Base-by-base conservation (phyloP, 106 monocot genomes). In the Agapanthus africanus region DNA sequence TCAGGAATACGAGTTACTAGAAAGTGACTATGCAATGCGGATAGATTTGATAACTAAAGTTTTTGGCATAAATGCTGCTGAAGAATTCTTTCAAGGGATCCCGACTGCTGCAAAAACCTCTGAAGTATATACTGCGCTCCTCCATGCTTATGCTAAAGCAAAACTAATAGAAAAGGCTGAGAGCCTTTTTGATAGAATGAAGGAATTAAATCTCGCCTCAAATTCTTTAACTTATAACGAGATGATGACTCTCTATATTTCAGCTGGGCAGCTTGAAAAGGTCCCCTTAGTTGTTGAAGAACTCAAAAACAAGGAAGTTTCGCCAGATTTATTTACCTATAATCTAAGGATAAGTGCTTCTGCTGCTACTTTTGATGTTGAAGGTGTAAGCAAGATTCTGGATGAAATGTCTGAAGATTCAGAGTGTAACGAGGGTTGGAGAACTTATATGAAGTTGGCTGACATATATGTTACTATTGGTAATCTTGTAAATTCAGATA, bases 231-330 rank as follows among this genome's bases (percentile, higher is more conserved):
- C 76, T 40, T 97, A 71, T 50, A 97, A 97, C 73, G 95, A 97
- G 57, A 86, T 97, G 83, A 97, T 97, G 95, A 97, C 95, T n/a
- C 50, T 97, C 22, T 91, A 91, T 71, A 80, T 87, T 21, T 97
- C 91, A 9, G 72, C 79, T 65, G 95, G 95, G 40, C 85, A 89
- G 78, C 68, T 84, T 21, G 86, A 97, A 61, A 97, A 97, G 70
- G 86, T 91, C 35, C 37, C 63, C 23, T 33, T 49, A 68, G 14
- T 63, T 38, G 73, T 83, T 70, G 83, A 85, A 56, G 91, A 97
- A 65, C 52, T 97, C 28, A 91, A 87, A 65, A 75, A 44, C 9
- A 77, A 52, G 14, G 72, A 80, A 6, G 59, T 91, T n/a, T 73
- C 77, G 11, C 82, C 82, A 14, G 95, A 97, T 80, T 65, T 97